Base-by-base conservation (phyloP, 208 protist species). In the Leishmania braziliensis region DNA sequence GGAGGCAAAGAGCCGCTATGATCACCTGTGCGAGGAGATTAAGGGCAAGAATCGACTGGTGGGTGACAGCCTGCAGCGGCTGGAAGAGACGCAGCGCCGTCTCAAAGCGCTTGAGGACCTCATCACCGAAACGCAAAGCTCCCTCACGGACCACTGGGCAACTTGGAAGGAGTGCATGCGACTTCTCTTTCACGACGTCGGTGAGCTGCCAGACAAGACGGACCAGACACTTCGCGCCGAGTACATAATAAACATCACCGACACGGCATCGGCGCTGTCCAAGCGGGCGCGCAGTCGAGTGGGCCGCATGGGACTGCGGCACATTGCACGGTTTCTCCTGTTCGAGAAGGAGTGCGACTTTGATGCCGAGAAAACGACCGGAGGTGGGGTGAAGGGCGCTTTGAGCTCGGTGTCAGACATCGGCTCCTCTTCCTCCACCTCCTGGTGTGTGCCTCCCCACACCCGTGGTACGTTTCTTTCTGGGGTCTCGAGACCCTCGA, bases 211-310 rank as follows among this genome's bases (percentile, higher is more conserved):
- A 6, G 83, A 77, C 56, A 77, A 78, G 63, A 78, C 88, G 0
- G 58, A 87, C 69, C 68, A 89, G 14, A 86, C 80, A 33, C 71
- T 81, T 43, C 79, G 82, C 77, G 69, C 75, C 29, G 78, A 77
- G 43, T 73, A 84, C 48, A 77, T 88, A 76, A 88, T 83, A 84
- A 97, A 95, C 84, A 95, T 97, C 84, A 97, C 95, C n/a, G 95
- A 97, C 80, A 92, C 89, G 5, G 90, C 95, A 0, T 66, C 84
- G 9, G 48, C 88, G 26, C 93, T 93, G 68, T 80, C 81, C 54
- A 82, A 84, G 75, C 89, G 94, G 46, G 92, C 95, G 2, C 85
- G 84, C 46, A 88, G 84, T n/a, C 85, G 88, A n/a, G 89, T 88
- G 46, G 89, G 86, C 62, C 91, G 92, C 72, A 85, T 93, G 62